These are phyloP conservation scores for Alternaria sp. DNA, from an alignment of 2,329 filamentous ascomycete species.

Conservation along the genomic window DNA sequence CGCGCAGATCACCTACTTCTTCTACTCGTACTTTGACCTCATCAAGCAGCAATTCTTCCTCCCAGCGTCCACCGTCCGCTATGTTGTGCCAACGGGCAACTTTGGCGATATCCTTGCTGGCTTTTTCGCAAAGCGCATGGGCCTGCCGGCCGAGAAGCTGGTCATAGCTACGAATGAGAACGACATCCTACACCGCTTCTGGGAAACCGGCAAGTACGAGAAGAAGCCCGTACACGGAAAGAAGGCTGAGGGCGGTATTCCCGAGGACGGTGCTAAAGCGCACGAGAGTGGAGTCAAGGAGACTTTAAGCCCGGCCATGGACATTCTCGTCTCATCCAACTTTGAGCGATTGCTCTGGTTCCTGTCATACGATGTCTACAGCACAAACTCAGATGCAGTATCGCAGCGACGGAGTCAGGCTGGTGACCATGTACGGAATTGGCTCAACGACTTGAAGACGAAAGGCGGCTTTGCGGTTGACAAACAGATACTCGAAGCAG, in stretches of 20 bases:
- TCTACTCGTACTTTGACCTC: slow-evolving; percentile 90
- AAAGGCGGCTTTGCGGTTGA: slow-evolving; percentile 85
- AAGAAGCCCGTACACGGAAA: slow-evolving; percentile 73
- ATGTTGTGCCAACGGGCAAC: slow-evolving; percentile 93
- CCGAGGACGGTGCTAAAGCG: slow-evolving; percentile 66
- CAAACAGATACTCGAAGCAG: slow-evolving; percentile 73
- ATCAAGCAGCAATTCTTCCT: slow-evolving; percentile 67
- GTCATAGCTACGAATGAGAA: slow-evolving; percentile 97
- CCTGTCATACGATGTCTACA: slow-evolving; percentile 69
- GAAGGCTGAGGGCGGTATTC: slow-evolving; percentile 64
- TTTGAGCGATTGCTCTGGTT: slow-evolving; percentile 97
- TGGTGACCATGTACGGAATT: slow-evolving; percentile 77
- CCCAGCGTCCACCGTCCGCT: slow-evolving; percentile 72
- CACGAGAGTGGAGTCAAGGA: slow-evolving; percentile 81
- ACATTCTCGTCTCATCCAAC: slow-evolving; percentile 95
- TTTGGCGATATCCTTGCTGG: slow-evolving; percentile 95
- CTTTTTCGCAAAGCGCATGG: slow-evolving; percentile 92
- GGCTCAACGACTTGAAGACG: slow-evolving; percentile 82
- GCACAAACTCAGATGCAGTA: slow-evolving; percentile 50
- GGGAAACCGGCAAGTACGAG: slow-evolving; percentile 87
- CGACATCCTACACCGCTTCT: slow-evolving; percentile 95
- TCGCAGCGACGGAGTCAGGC: slow-evolving; percentile 60
- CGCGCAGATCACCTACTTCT: slow-evolving; percentile 97
- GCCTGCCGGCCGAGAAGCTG: slow-evolving; percentile 85
- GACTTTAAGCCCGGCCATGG: slow-evolving; percentile 95